These are phyloP conservation scores for Penicillium brasilianum DNA, from an alignment of 2,329 filamentous ascomycete genomes.

Conservation along the genomic window DNA sequence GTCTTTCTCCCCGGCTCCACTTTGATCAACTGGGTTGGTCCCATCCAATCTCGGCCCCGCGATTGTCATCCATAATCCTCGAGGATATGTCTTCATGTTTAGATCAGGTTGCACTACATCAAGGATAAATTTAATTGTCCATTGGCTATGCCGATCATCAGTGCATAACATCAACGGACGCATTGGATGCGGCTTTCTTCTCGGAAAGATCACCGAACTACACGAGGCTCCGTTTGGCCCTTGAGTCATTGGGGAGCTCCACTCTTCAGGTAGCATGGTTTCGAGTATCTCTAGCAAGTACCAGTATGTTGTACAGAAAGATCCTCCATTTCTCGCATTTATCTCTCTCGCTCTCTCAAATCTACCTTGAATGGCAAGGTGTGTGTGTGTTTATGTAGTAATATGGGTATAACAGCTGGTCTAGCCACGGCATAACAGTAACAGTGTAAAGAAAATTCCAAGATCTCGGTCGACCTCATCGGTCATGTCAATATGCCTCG, in stretches of 20 bases:
- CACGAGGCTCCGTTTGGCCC: background rate
- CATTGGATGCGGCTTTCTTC: background rate
- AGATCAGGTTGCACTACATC: too few species aligned
- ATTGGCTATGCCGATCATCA: background rate
- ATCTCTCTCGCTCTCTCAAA: background rate
- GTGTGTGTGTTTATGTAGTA: background rate
- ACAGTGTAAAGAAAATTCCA: conserved; percentile 11
- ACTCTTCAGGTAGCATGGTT: background rate
- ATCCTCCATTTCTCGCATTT: background rate
- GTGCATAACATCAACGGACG: background rate
- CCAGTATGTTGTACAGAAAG: background rate
- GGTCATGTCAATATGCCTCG: conserved; percentile 22
- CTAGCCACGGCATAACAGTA: conserved; percentile 18
- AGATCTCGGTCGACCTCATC: conserved; percentile 6
- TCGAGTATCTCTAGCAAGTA: background rate
- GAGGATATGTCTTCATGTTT: too few species aligned
- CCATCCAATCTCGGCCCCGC: conserved; percentile 20
- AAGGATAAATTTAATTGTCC: background rate
- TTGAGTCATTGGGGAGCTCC: background rate
- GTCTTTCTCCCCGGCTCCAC: conserved; percentile 26
- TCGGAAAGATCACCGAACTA: background rate
- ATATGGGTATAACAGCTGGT: conserved; percentile 27
- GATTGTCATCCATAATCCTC: conserved; percentile 30
- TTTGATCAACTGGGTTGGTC: background rate
- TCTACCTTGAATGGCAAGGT: background rate